These are phyloP conservation scores for Pouteria campechiana DNA, from an alignment of 179 eudicot genomes.

Conservation along the genomic window DNA sequence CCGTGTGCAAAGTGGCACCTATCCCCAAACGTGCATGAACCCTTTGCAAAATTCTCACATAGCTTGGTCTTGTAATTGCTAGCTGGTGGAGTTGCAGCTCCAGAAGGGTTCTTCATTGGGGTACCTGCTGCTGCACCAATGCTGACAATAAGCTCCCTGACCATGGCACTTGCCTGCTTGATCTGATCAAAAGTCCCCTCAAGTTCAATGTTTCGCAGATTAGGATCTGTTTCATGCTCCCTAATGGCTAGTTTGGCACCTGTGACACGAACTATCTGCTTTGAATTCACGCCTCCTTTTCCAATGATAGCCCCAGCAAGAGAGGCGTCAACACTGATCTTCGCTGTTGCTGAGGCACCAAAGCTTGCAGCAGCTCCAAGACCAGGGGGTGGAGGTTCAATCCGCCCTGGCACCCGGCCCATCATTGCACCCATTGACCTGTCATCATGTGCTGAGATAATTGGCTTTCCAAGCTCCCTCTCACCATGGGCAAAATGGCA, in stretches of 20 bases:
- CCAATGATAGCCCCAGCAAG: slow-evolving; percentile 83
- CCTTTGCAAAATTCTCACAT: slow-evolving; percentile 71
- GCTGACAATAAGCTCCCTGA: slow-evolving; percentile 52
- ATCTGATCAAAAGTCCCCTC: slow-evolving; percentile 89
- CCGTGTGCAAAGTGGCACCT: slow-evolving; percentile 92
- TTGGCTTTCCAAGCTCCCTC: slow-evolving; percentile 72
- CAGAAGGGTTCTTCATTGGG: slow-evolving; percentile 11
- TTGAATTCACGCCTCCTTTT: slow-evolving; percentile 68
- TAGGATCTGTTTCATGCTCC: slow-evolving; percentile 73
- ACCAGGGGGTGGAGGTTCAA: slow-evolving; percentile 40
- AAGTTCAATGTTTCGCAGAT: slow-evolving; percentile 61
- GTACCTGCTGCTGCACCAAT: slow-evolving; percentile 23
- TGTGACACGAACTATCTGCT: slow-evolving; percentile 67
- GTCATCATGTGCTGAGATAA: slow-evolving; percentile 38
- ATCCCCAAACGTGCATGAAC: slow-evolving; percentile 73
- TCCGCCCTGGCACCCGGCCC: slow-evolving; percentile 38
- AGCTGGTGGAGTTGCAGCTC: slow-evolving; percentile 10
- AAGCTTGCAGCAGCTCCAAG: slow-evolving; percentile 37
- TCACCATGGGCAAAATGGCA: slow-evolving; percentile 87
- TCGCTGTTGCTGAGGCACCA: slow-evolving; percentile 66
- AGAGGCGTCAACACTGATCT: slow-evolving; percentile 66
- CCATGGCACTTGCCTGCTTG: slow-evolving; percentile 70
- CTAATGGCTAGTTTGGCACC: slow-evolving; percentile 70
- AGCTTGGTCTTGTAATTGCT: slow-evolving; percentile 66
- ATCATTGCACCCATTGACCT: slow-evolving; percentile 43